phyloP scores from a whole-genome alignment of 306 rosid species.

The Vigna hirtella region DNA sequence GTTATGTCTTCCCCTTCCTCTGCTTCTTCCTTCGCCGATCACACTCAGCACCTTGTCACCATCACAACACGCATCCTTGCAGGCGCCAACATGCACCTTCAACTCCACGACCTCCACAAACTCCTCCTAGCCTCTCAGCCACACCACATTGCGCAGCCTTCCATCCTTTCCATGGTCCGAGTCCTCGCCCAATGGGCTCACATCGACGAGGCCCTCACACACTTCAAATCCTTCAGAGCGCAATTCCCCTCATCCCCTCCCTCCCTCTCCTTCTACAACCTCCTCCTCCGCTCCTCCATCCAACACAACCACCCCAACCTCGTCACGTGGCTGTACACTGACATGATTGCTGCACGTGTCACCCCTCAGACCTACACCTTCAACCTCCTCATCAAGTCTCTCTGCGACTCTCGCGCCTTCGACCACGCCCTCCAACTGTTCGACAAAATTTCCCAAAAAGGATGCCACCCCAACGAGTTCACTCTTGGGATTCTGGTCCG shows the following conservation, averaged over 20 bases:
- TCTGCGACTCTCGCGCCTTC: slow-evolving; percentile 64
- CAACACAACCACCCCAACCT: slow-evolving; percentile 50
- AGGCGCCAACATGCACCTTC: slow-evolving; percentile 60
- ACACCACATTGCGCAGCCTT: slow-evolving; percentile 56
- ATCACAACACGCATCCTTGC: slow-evolving; percentile 66
- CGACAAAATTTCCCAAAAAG: slow-evolving; percentile 81
- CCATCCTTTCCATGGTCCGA: slow-evolving; percentile 53
- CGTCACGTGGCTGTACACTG: slow-evolving; percentile 72
- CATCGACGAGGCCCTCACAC: slow-evolving; percentile 57
- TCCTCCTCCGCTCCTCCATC: slow-evolving; percentile 63
- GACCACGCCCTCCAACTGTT: slow-evolving; percentile 72
- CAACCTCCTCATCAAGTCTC: slow-evolving; percentile 62
- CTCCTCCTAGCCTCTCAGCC: slow-evolving; percentile 56
- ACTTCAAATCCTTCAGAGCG: slow-evolving; percentile 69
- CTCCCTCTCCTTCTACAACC: slow-evolving; percentile 62
- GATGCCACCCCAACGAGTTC: slow-evolving; percentile 77
- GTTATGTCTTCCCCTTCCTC: slow-evolving; percentile 56
- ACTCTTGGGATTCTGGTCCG: slow-evolving; percentile 80
- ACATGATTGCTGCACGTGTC: slow-evolving; percentile 71
- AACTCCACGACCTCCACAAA: slow-evolving; percentile 62
- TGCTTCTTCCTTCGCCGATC: slow-evolving; percentile 33
- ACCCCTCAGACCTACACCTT: slow-evolving; percentile 79
- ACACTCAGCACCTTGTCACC: slow-evolving; percentile 46
- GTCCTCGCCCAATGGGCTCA: slow-evolving; percentile 57
- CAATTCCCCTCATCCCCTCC: slow-evolving; percentile 63